A percentile compares a stretch with the other conserved stretches of the same genome.
Conservation (phyloP, 352 stramenopile species). For the Pythium vanterpoolii region DNA sequence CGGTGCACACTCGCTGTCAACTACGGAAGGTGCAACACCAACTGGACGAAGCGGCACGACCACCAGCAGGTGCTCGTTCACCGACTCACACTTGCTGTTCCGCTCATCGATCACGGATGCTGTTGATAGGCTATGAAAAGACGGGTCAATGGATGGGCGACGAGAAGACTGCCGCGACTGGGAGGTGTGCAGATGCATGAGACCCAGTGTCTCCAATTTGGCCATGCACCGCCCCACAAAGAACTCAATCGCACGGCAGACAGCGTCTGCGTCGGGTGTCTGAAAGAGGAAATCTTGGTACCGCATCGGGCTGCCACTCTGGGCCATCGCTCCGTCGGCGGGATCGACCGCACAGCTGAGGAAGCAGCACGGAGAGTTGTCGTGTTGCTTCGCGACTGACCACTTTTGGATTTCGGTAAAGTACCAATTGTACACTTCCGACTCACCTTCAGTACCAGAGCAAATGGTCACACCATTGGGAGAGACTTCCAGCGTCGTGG, state of each 20-base stretch:
- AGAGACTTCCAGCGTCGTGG: slow-evolving; percentile 52
- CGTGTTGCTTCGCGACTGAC: slow-evolving; percentile 56
- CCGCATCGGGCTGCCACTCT: not conserved
- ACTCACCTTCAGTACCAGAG: slow-evolving; percentile 37
- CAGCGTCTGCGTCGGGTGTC: slow-evolving; percentile 39
- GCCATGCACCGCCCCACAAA: slow-evolving; percentile 78
- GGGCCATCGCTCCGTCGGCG: not conserved
- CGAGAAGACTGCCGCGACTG: slow-evolving; percentile 5
- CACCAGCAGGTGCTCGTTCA: not conserved
- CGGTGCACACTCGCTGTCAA: not conserved
- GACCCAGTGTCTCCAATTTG: slow-evolving; percentile 52
- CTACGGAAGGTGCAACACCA: not conserved
- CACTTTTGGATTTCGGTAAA: slow-evolving; percentile 81
- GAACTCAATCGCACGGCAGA: slow-evolving; percentile 75
- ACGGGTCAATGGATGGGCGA: slow-evolving; percentile 4
- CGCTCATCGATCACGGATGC: not conserved
- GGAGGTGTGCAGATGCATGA: slow-evolving; percentile 3
- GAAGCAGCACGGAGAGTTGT: slow-evolving; percentile 49
- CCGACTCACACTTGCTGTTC: not conserved
- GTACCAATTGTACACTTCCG: slow-evolving; percentile 65
- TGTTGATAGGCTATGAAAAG: not conserved
- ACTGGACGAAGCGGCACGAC: slow-evolving; percentile 6
- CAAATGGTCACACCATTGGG: slow-evolving; percentile 53
- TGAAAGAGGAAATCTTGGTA: slow-evolving; percentile 61
- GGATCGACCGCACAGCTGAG: slow-evolving; percentile 34